A percentile compares a stretch with the other conserved stretches of the same genome.
phyloP scores from a whole-genome alignment of 2,329 filamentous ascomycete species.

The Drechslerella coelobrocha region DNA sequence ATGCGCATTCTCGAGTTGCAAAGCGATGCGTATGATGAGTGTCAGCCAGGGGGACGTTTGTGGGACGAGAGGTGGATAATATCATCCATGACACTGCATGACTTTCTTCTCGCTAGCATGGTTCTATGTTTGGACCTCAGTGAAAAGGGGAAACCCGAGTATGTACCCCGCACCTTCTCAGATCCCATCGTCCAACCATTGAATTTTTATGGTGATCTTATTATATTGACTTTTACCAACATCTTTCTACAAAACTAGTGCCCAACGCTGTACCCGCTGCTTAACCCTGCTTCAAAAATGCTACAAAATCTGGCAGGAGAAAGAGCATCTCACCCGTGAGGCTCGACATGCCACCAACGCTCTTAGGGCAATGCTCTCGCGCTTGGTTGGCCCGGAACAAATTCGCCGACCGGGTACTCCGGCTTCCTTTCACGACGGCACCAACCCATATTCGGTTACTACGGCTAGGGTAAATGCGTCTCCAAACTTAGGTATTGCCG shows the following conservation, averaged over 20 bases:
- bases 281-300: conserved; percentile 59
- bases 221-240: background rate
- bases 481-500: too few species aligned
- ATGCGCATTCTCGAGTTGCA: conserved; percentile 55
- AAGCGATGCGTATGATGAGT: conserved; percentile 62
- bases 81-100: conserved; percentile 29
- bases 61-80: conserved; percentile 46
- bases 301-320: conserved; percentile 61
- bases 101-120: conserved; percentile 46
- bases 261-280: conserved; percentile 6
- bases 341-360: conserved; percentile 61
- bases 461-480: too few species aligned
- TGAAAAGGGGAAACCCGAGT: conserved; percentile 10
- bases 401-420: background rate
- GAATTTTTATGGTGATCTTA: background rate
- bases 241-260: background rate
- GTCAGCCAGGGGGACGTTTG: conserved; percentile 52
- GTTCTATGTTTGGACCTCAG: conserved; percentile 57
- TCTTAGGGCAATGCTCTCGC: conserved; percentile 60
- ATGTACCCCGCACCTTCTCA: background rate
- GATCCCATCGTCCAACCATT: too few species aligned
- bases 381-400: background rate
- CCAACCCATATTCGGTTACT: too few species aligned
- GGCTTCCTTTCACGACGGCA: background rate
- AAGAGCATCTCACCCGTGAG: conserved; percentile 59